Conservation (phyloP, 306 rosid species). For the Sicyos baderoa region DNA sequence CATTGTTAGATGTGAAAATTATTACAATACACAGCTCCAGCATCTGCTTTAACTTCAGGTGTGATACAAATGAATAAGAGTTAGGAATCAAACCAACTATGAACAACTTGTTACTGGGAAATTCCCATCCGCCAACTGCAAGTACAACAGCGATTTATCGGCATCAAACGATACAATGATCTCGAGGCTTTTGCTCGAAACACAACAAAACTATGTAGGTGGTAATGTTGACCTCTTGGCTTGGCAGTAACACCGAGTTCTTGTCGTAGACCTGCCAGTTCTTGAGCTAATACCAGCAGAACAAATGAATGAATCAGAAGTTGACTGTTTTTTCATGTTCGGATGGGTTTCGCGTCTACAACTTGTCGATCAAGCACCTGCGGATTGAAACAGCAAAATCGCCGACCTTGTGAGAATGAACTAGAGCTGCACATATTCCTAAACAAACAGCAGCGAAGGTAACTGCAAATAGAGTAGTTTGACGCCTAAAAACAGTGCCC, state of each 20-base stretch:
- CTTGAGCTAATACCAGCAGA: neutral
- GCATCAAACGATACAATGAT: slow-evolving; percentile 2
- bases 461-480: slow-evolving; percentile 41
- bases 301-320: neutral
- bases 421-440: slow-evolving; percentile 58
- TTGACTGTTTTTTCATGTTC: neutral
- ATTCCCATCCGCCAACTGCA: neutral
- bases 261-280: neutral
- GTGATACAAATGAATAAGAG: slow-evolving; percentile 9
- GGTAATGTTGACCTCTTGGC: neutral
- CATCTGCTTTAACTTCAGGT: slow-evolving; percentile 8
- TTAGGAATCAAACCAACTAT: neutral
- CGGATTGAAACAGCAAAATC: slow-evolving; percentile 70
- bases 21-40: slow-evolving; percentile 12
- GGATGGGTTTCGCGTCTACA: neutral
- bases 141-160: neutral
- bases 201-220: neutral
- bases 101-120: neutral
- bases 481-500: slow-evolving; percentile 31
- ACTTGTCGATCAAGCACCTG: slow-evolving; percentile 56
- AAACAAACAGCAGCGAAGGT: slow-evolving; percentile 57
- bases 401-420: slow-evolving; percentile 68
- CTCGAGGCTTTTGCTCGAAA: neutral
- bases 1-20: slow-evolving; percentile 3
- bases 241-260: neutral